Base-by-base conservation (phyloP, 2,329 filamentous ascomycete genomes). In the Xenoacremonium recifei region DNA sequence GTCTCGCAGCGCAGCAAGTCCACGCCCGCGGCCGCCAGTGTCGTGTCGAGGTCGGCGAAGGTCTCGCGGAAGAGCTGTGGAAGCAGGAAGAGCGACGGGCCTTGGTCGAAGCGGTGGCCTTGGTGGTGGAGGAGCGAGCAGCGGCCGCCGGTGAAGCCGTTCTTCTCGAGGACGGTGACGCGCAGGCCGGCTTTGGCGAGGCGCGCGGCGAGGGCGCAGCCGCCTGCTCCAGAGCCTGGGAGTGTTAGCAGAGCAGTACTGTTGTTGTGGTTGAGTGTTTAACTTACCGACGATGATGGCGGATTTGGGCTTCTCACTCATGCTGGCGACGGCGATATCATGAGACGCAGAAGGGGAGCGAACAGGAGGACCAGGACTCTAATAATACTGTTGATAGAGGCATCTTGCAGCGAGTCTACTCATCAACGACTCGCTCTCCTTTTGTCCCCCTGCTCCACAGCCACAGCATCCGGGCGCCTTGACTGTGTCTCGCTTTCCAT, bases 161-260 rank as follows among this genome's bases (percentile, higher is more conserved):
- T 89, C 70, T 89, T 89, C 64, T 90, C 86, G n/a, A 89, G 66
- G 2, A 89, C 82, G 0, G 84, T 89, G n/a, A 89, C 85, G 23
- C 73, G 62, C 60, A 84, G 82, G 29, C 85, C 86, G 2, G 84
- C 77, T 58, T 83, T 84, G 37, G 84, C 82, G 10, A 89, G 76
- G 34, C 85, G 79, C 3, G 85, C 85, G 42, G 86, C 83, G 2
- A 80, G 81, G n/a, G 83, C 77, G 31, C 87, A 79, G 44, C 85
- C 85, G 37, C 85, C 86, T 34, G 80, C 80, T 45, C 86, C 86
- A 21, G 85, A 84, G 49, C 85, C 84, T 75, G 61, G 41, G 33
- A 60, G 17, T 7, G 17, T 34, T 34, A 34, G 32, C 9, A 31
- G 7, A 15, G 29, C n/a, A 31, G 12, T n/a, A 6, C 12, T 7